Conservation (phyloP, 768 basidiomycete species). For the Lanmaoa rubissima region DNA sequence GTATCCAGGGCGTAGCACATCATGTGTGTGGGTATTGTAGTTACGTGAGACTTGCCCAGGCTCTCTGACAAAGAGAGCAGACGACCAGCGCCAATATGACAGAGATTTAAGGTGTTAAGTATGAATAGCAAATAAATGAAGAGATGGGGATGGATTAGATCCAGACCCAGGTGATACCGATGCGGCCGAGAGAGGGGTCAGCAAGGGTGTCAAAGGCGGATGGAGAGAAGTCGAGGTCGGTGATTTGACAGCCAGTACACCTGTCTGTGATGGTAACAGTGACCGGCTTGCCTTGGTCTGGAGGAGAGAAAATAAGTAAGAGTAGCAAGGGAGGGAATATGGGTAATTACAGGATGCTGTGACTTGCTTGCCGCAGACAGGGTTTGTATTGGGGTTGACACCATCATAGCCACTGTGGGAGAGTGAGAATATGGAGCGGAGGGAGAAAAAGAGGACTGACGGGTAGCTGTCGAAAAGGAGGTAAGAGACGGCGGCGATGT, state of each 20-base stretch:
- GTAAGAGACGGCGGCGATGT: constrained; percentile 37
- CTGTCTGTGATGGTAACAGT: constrained; percentile 57
- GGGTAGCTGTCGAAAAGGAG: constrained; percentile 35
- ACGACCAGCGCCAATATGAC: constrained; percentile 15
- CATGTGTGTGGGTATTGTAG: constrained; percentile 17
- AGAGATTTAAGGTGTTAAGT: constrained; percentile 10
- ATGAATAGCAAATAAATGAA: constrained; percentile 30
- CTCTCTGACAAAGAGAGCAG: constrained; percentile 28
- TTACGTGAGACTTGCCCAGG: constrained; percentile 19
- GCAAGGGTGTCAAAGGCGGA: constrained; percentile 54
- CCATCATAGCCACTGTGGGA: constrained; percentile 49
- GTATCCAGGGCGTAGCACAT: constrained; percentile 24
- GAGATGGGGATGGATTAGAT: neutral
- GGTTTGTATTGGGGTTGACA: constrained; percentile 71
- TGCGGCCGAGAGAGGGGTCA: constrained; percentile 44
- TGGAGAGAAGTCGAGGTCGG: constrained; percentile 64
- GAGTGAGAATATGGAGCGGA: neutral
- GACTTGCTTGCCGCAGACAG: constrained; percentile 58
- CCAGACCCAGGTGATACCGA: constrained; percentile 56
- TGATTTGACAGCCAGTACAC: constrained; percentile 51
- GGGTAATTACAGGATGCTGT: constrained; percentile 44
- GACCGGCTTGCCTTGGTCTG: constrained; percentile 53
- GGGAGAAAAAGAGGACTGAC: constrained; percentile 19
- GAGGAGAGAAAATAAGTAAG: constrained; percentile 13
- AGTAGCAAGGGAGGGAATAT: neutral